Conservation (phyloP, 352 stramenopile species). For the Plasmopara muralis region DNA sequence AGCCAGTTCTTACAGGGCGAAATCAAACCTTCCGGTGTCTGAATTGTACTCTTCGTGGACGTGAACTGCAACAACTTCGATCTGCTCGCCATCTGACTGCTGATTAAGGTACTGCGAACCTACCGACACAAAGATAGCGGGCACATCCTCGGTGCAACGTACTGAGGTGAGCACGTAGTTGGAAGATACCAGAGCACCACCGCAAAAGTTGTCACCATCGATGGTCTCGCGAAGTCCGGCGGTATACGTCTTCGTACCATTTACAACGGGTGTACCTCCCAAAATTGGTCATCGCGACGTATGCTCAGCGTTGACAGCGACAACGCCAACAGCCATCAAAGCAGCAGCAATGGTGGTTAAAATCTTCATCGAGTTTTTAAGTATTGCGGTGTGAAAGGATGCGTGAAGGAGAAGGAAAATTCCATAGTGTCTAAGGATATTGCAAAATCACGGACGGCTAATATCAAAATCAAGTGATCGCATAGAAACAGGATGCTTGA, state of each 20-base stretch:
- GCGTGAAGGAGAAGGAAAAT: neutral
- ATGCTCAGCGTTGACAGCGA: neutral
- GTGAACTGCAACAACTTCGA: constrained; percentile 11
- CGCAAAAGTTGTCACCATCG: constrained; percentile 12
- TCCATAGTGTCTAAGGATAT: neutral
- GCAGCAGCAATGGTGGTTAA: neutral
- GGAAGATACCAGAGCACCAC: constrained; percentile 7
- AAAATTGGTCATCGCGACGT: neutral
- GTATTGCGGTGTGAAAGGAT: neutral
- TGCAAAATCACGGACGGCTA: too few species aligned
- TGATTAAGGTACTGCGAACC: constrained; percentile 13
- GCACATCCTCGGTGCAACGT: neutral
- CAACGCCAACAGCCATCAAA: neutral
- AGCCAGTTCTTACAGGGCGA: neutral
- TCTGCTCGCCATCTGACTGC: constrained; percentile 16
- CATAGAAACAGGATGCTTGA: too few species aligned
- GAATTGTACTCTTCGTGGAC: constrained; percentile 1
- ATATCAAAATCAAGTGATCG: too few species aligned
- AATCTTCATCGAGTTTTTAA: neutral
- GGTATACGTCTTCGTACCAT: constrained; percentile 29
- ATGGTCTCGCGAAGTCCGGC: constrained; percentile 12
- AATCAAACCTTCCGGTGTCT: neutral
- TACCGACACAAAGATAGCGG: neutral
- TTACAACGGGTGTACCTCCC: neutral
- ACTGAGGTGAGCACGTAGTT: neutral